Evolutionary conservation across 2,329 filamentous ascomycete genomes (phyloP).

Genomic region (Apiospora malaysiana): DNA sequence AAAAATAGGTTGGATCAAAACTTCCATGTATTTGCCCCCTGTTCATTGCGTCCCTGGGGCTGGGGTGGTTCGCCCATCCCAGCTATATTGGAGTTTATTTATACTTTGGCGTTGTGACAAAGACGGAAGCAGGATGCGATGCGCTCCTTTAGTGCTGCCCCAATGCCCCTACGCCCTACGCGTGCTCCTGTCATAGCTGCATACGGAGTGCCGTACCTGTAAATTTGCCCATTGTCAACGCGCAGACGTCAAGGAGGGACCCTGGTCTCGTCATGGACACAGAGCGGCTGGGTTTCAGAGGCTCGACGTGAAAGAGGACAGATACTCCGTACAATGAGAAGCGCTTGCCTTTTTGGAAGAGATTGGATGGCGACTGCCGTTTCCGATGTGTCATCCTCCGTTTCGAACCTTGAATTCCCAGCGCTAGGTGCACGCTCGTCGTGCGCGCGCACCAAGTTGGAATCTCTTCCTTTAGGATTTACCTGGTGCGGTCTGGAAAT

Average conservation of each 20-base stretch:
- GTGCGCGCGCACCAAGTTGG: not conserved
- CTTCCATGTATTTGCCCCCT: not conserved
- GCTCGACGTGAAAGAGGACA: no score
- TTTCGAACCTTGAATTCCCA: not conserved
- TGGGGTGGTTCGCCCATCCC: not conserved
- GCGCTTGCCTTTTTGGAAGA: not conserved
- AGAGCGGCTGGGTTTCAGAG: no score
- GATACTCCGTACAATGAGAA: no score
- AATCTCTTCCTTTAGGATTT: not conserved
- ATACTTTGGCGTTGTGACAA: not conserved
- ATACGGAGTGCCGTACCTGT: not conserved
- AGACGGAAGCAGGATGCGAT: not conserved
- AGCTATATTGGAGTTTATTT: not conserved
- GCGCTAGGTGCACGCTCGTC: not conserved
- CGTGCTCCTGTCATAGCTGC: no score
- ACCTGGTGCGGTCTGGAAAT: not conserved
- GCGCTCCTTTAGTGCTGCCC: not conserved
- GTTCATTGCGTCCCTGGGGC: not conserved
- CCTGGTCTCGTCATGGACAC: not conserved
- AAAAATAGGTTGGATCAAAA: not conserved
- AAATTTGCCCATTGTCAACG: not conserved
- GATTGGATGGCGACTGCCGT: not conserved
- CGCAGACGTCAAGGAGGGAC: not conserved
- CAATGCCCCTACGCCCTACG: no score
- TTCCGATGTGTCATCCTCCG: not conserved